Evolutionary conservation across 257 asterid species (phyloP).

Genomic region (Ligustrum vulgare): DNA sequence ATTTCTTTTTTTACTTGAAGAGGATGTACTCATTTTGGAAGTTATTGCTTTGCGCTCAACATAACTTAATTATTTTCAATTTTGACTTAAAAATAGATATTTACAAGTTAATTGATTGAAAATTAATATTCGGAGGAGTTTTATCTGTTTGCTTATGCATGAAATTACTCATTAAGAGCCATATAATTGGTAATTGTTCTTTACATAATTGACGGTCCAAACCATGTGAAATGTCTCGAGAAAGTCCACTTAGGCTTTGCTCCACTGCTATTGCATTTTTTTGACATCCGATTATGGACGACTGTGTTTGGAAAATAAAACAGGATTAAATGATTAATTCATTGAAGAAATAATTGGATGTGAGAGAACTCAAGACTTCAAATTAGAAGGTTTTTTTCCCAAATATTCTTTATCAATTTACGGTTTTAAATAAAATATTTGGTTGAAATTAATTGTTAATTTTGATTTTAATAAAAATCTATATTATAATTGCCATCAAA

Average conservation of each 20-base stretch:
- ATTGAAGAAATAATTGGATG: background rate
- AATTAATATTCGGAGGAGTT: no score
- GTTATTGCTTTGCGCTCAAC: background rate
- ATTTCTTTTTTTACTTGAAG: background rate
- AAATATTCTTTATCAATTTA: no score
- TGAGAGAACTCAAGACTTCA: background rate
- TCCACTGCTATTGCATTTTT: conserved; percentile 13
- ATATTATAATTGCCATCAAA: no score
- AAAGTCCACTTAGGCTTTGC: conserved; percentile 25
- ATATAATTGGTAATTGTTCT: background rate
- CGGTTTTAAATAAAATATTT: no score
- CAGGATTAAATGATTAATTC: background rate
- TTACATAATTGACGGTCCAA: conserved; percentile 15
- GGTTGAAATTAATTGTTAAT: no score
- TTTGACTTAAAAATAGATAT: no score
- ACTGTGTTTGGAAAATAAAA: background rate
- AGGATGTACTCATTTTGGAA: background rate
- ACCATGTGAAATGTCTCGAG: conserved; percentile 39
- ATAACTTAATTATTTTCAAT: no score
- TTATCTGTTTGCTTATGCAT: no score
- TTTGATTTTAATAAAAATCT: no score
- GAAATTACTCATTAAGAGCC: no score
- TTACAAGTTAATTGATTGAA: no score
- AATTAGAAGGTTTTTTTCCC: no score
- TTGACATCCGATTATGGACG: background rate